A percentile compares a stretch with the other conserved stretches of the same genome.
phyloP scores from a whole-genome alignment of 768 basidiomycete genomes.

The Obba rivulosa region DNA sequence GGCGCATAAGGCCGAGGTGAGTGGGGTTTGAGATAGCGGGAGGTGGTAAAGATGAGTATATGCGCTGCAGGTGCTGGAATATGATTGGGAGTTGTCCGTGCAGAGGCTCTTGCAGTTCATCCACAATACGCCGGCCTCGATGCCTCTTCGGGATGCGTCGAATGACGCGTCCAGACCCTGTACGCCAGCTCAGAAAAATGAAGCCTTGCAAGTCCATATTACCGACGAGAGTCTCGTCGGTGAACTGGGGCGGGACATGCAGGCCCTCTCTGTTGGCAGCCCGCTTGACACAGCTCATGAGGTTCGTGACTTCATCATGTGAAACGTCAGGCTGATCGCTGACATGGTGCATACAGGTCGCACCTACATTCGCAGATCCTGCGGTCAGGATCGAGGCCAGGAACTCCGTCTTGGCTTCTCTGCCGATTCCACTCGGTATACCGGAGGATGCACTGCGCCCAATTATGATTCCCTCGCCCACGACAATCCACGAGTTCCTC shows the following conservation, averaged over 20 bases:
- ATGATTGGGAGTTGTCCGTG: neutral
- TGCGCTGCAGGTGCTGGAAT: neutral
- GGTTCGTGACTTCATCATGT: too few species aligned
- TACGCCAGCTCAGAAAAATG: conserved; percentile 39
- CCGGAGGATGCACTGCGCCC: conserved; percentile 67
- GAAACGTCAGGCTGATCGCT: too few species aligned
- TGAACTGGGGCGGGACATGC: too few species aligned
- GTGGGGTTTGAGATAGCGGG: too few species aligned
- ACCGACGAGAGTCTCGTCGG: too few species aligned
- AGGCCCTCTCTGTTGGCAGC: too few species aligned
- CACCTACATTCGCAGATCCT: conserved; percentile 6
- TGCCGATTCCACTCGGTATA: conserved; percentile 59
- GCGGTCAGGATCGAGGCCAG: conserved; percentile 47
- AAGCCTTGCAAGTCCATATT: conserved; percentile 64
- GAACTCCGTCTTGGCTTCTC: conserved; percentile 47
- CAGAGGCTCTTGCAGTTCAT: neutral
- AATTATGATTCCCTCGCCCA: conserved; percentile 57
- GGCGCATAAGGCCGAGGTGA: too few species aligned
- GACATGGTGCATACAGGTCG: too few species aligned
- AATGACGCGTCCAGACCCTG: neutral
- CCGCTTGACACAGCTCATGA: too few species aligned
- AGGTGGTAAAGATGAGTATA: too few species aligned
- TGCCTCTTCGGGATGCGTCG: neutral
- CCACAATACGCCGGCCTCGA: neutral
- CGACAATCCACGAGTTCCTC: conserved; percentile 68